phyloP scores from a whole-genome alignment of 352 stramenopile genomes.

The Phytophthora kernoviae region DNA sequence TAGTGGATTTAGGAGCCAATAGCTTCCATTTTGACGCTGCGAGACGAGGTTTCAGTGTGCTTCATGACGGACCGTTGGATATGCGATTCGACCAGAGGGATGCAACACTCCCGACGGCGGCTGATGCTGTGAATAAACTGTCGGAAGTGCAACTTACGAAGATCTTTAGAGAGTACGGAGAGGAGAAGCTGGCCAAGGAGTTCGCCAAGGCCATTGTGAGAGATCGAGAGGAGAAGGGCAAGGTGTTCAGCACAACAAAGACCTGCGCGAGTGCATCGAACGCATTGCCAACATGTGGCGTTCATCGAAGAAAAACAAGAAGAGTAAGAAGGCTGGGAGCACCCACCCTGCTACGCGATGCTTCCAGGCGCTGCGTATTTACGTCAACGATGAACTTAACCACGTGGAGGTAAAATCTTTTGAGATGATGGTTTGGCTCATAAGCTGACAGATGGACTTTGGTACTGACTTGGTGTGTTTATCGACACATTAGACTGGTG shows the following conservation, averaged over 20 bases:
- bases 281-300: slow-evolving; percentile 75
- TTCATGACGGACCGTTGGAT: slow-evolving; percentile 76
- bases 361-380: slow-evolving; percentile 83
- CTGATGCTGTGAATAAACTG: slow-evolving; percentile 68
- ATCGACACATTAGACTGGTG: slow-evolving; percentile 27
- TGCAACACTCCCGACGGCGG: slow-evolving; percentile 38
- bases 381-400: slow-evolving; percentile 81
- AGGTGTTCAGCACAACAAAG: slow-evolving; percentile 66
- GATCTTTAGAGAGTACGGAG: slow-evolving; percentile 75
- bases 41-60: slow-evolving; percentile 72
- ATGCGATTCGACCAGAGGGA: slow-evolving; percentile 78
- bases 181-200: slow-evolving; percentile 80
- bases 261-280: slow-evolving; percentile 78
- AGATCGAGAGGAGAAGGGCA: slow-evolving; percentile 51
- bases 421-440: background rate
- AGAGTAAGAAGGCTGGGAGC: slow-evolving; percentile 26
- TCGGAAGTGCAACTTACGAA: slow-evolving; percentile 79
- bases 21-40: slow-evolving; percentile 83
- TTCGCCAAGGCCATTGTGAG: slow-evolving; percentile 82
- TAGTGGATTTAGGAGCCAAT: slow-evolving; percentile 83
- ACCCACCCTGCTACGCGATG: slow-evolving; percentile 77
- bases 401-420: slow-evolving; percentile 49
- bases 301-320: slow-evolving; percentile 24
- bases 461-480: background rate
- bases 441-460: background rate